These are phyloP conservation scores for Verbascum thapsus DNA, from an alignment of 257 asterid genomes.

Conservation along the genomic window DNA sequence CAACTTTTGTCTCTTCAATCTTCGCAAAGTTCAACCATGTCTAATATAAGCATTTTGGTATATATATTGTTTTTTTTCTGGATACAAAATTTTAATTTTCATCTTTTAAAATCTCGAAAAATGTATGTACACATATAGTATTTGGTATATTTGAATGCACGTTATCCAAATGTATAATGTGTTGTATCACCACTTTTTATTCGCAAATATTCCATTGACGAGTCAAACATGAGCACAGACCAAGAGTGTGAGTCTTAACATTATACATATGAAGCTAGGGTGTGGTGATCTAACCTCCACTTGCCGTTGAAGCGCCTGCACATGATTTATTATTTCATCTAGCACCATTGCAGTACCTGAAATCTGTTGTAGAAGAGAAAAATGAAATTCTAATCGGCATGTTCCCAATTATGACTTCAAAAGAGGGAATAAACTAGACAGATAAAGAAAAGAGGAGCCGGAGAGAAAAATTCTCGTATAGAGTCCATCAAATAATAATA, in stretches of 20 bases:
- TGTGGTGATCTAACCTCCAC: slow-evolving; percentile 69
- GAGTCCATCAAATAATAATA: slow-evolving; percentile 7
- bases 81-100: background rate
- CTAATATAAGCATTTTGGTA: background rate
- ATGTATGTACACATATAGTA: background rate
- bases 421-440: background rate
- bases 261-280: slow-evolving; percentile 13
- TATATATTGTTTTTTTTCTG: background rate
- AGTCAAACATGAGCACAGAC: slow-evolving; percentile 1
- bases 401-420: slow-evolving; percentile 1
- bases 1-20: background rate
- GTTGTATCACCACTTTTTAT: background rate
- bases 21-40: background rate
- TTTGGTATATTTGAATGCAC: background rate
- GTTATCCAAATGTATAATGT: background rate
- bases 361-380: slow-evolving; percentile 54
- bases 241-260: slow-evolving; percentile 10
- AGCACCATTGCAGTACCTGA: slow-evolving; percentile 96
- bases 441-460: background rate
- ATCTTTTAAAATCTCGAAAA: slow-evolving; percentile 11
- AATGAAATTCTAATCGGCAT: slow-evolving; percentile 5
- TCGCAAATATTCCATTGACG: background rate
- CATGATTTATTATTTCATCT: slow-evolving; percentile 96
- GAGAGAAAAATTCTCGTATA: background rate
- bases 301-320: slow-evolving; percentile 88